Percentiles rank a stretch among this genome's conserved stretches.
phyloP scores from a whole-genome alignment of 164 flowering plant genomes.

The Tetracentron sinense region DNA sequence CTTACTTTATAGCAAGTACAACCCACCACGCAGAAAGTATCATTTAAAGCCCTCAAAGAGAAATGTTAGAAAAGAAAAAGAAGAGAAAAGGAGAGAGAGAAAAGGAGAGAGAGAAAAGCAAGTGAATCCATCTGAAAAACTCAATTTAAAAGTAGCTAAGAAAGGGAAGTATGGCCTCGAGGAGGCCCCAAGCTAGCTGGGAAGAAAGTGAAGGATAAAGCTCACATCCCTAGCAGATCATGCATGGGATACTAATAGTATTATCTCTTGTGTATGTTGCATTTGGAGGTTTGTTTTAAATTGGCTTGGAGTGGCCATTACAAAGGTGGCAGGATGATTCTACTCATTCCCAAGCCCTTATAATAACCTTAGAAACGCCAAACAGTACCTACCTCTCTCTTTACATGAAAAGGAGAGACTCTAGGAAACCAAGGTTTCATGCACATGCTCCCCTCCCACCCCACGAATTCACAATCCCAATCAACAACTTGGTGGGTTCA shows the following conservation, averaged over 20 bases:
- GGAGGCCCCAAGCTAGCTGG: slow-evolving; percentile 9
- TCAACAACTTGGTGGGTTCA: slow-evolving; percentile 14
- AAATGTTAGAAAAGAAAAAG: slow-evolving; percentile 5
- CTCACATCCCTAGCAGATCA: slow-evolving; percentile 10
- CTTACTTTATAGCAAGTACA: slow-evolving; percentile 13
- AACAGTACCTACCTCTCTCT: slow-evolving; percentile 10
- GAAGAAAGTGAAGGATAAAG: neutral
- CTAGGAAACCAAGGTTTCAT: slow-evolving; percentile 22
- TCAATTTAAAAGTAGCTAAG: neutral
- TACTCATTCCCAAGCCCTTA: slow-evolving; percentile 22
- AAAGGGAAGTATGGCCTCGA: slow-evolving; percentile 4
- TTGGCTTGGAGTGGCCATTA: slow-evolving; percentile 16
- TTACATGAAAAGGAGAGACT: slow-evolving; percentile 39
- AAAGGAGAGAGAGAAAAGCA: too few relatives aligned
- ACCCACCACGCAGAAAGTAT: slow-evolving; percentile 14
- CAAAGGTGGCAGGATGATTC: slow-evolving; percentile 20
- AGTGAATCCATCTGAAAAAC: neutral
- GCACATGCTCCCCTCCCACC: slow-evolving; percentile 32
- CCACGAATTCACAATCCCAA: slow-evolving; percentile 12
- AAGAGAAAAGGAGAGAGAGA: too few relatives aligned
- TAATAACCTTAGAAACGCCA: slow-evolving; percentile 20
- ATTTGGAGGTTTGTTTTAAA: slow-evolving; percentile 30
- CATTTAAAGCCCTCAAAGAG: neutral
- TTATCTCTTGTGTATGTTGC: slow-evolving; percentile 19
- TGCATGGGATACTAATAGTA: slow-evolving; percentile 17